Percentiles rank a stretch among this genome's conserved stretches.
Conservation (phyloP, 2,329 filamentous ascomycete genomes). For the Sporothrix humicola region DNA sequence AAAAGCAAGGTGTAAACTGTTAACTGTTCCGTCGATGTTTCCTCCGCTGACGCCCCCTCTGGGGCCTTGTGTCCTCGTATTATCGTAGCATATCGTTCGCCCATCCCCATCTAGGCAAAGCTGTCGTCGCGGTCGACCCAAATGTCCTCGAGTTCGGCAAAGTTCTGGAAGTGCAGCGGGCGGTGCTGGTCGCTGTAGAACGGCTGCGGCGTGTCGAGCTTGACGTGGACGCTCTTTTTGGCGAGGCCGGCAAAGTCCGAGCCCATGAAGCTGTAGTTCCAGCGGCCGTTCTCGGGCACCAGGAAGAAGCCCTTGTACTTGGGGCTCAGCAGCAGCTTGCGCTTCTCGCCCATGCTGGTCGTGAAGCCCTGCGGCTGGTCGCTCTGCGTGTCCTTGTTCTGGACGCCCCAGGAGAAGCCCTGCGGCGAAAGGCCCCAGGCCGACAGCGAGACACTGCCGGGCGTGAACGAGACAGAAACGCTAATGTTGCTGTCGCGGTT, state of each 20-base stretch:
- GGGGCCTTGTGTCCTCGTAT: not conserved
- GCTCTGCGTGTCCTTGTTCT: slow-evolving; percentile 90
- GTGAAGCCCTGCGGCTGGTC: slow-evolving; percentile 95
- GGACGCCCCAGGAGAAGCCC: slow-evolving; percentile 95
- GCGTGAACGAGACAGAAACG: slow-evolving; percentile 95
- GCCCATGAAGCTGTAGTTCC: slow-evolving; percentile 99
- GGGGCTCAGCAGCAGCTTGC: slow-evolving; percentile 89
- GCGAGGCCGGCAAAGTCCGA: slow-evolving; percentile 84
- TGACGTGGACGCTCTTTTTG: slow-evolving; percentile 89
- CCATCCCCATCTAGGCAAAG: slow-evolving; percentile 67
- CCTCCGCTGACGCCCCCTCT: not conserved
- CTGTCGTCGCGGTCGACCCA: slow-evolving; percentile 93
- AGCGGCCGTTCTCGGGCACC: slow-evolving; percentile 84
- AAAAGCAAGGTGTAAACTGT: no score
- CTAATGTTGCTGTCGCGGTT: slow-evolving; percentile 89
- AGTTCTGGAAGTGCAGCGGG: slow-evolving; percentile 94
- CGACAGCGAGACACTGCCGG: slow-evolving; percentile 90
- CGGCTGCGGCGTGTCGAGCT: slow-evolving; percentile 85
- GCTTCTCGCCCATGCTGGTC: slow-evolving; percentile 91
- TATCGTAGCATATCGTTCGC: not conserved
- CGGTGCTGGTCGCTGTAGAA: slow-evolving; percentile 95
- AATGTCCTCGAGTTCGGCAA: slow-evolving; percentile 94
- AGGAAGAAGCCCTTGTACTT: slow-evolving; percentile 96
- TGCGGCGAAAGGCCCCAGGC: slow-evolving; percentile 91
- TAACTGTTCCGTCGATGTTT: not conserved